phyloP scores from a whole-genome alignment of 495 filamentous ascomycete genomes.

The Annulohypoxylon moriforme region DNA sequence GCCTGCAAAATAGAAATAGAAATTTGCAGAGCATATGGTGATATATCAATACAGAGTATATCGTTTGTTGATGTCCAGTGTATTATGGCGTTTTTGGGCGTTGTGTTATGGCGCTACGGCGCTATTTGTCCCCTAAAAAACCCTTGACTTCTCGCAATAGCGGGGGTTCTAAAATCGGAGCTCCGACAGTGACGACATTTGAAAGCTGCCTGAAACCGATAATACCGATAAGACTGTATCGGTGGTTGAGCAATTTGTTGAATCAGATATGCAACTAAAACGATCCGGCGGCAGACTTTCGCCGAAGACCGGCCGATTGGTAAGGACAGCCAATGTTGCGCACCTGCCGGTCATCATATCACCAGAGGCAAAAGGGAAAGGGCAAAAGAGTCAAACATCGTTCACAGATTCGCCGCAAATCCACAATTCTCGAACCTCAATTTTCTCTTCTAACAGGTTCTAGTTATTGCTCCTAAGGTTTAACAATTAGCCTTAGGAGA shows the following conservation, averaged over 20 bases:
- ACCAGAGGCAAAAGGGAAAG: constrained; percentile 26
- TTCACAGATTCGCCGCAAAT: constrained; percentile 38
- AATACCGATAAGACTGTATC: constrained; percentile 11
- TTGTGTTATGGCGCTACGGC: not conserved
- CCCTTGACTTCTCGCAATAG: not conserved
- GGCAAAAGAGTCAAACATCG: constrained; percentile 5
- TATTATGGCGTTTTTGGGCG: not conserved
- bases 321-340: constrained; percentile 8
- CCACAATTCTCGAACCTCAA: not conserved
- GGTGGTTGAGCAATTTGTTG: constrained; percentile 30
- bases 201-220: not conserved
- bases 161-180: not conserved
- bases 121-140: not conserved
- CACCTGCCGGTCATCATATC: constrained; percentile 36
- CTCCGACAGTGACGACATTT: constrained; percentile 2
- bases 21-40: not conserved
- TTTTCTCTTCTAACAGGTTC: constrained; percentile 5
- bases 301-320: constrained; percentile 42
- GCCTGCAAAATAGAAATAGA: not conserved
- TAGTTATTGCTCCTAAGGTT: constrained; percentile 5
- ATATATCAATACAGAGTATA: not conserved
- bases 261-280: constrained; percentile 20
- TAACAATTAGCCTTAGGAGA: constrained; percentile 31
- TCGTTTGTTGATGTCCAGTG: not conserved
- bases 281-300: constrained; percentile 32